Percentiles rank a stretch among this genome's conserved stretches.
Conservation (phyloP, 805 yeast species). For the Isabelozyma rhagii region DNA sequence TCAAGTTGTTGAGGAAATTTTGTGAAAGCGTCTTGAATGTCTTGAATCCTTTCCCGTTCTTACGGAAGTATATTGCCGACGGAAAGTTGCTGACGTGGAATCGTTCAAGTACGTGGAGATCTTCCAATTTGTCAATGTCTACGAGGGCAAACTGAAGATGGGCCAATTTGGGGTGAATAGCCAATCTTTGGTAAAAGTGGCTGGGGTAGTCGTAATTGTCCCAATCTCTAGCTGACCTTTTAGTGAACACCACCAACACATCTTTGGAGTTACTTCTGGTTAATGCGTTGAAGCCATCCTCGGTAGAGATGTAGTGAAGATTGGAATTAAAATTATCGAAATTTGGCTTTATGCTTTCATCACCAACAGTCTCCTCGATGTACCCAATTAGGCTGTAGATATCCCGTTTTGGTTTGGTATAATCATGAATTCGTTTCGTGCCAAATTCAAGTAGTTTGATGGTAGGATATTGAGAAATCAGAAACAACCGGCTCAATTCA, state of each 20-base stretch:
- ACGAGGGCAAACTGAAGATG: constrained; percentile 20
- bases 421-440: constrained; percentile 39
- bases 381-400: constrained; percentile 17
- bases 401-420: constrained; percentile 21
- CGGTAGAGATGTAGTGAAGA: constrained; percentile 8
- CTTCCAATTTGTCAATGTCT: constrained; percentile 18
- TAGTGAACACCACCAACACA: constrained; percentile 22
- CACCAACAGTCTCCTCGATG: constrained; percentile 9
- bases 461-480: constrained; percentile 46
- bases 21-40: constrained; percentile 20
- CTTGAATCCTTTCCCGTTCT: constrained; percentile 17
- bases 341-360: constrained; percentile 16
- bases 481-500: constrained; percentile 36
- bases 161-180: constrained; percentile 6
- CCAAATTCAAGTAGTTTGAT: constrained; percentile 42
- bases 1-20: constrained; percentile 12
- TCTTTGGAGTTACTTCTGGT: constrained; percentile 5
- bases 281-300: constrained; percentile 1
- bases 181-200: constrained; percentile 33
- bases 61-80: constrained; percentile 26
- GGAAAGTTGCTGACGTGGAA: constrained; percentile 30
- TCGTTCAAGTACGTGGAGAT: constrained; percentile 14
- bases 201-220: constrained; percentile 24
- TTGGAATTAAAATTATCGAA: constrained; percentile 15
- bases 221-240: constrained; percentile 26